Conservation (phyloP, 352 stramenopile genomes). For the Pythium utonaiense region DNA sequence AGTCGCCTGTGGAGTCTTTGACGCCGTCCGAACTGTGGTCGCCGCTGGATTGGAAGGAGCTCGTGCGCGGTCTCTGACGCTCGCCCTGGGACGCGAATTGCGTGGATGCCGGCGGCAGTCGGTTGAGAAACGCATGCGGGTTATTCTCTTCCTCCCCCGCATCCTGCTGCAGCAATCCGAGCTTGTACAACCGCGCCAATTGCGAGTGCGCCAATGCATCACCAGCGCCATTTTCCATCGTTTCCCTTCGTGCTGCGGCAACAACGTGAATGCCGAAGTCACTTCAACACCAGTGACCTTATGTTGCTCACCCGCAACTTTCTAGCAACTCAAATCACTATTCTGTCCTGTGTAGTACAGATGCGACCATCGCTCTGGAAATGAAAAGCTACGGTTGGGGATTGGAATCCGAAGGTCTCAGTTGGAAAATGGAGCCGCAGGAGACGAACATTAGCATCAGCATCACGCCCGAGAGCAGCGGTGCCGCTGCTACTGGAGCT, state of each 20-base stretch:
- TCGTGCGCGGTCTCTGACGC: neutral
- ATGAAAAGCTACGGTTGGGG: neutral
- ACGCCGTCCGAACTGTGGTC: slow-evolving; percentile 2
- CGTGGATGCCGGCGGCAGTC: slow-evolving; percentile 9
- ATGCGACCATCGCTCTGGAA: neutral
- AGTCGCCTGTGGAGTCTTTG: neutral
- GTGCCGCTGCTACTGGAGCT: neutral
- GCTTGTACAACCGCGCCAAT: slow-evolving; percentile 42
- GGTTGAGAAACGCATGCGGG: slow-evolving; percentile 26
- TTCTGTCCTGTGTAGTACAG: neutral
- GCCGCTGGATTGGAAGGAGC: slow-evolving; percentile 13
- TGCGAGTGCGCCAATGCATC: slow-evolving; percentile 42
- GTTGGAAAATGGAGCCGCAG: slow-evolving; percentile 5
- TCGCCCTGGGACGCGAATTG: neutral
- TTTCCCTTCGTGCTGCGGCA: neutral
- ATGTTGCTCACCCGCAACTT: neutral
- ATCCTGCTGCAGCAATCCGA: slow-evolving; percentile 44
- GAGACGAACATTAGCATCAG: neutral
- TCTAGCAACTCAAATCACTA: neutral
- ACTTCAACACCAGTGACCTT: neutral
- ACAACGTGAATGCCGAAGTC: neutral
- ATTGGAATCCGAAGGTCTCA: neutral
- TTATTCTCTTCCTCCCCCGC: slow-evolving; percentile 24
- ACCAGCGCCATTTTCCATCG: slow-evolving; percentile 23
- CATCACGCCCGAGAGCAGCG: neutral